These are phyloP conservation scores for Colletotrichum aenigma DNA, from an alignment of 2,329 filamentous ascomycete genomes.

Conservation along the genomic window DNA sequence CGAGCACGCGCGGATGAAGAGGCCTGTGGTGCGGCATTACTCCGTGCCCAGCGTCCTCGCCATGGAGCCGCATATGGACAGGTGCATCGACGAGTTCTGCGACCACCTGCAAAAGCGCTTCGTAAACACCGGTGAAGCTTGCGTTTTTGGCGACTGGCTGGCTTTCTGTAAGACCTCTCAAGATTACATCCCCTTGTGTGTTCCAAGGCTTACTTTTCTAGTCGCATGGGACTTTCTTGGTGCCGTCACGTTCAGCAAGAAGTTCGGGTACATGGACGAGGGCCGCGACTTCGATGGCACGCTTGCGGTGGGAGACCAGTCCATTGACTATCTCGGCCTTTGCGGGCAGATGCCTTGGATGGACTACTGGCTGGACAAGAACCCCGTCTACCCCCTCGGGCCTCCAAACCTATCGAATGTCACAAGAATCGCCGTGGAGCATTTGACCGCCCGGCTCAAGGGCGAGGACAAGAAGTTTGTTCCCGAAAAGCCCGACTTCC, in stretches of 20 bases:
- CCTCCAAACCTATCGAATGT: conserved; percentile 26
- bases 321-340: conserved; percentile 37
- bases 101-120: conserved; percentile 32
- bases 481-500: conserved; percentile 28
- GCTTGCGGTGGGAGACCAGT: conserved; percentile 29
- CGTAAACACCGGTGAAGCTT: conserved; percentile 21
- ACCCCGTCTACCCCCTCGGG: conserved; percentile 28
- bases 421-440: conserved; percentile 21
- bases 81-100: conserved; percentile 32
- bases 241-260: conserved; percentile 40
- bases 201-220: background rate
- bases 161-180: conserved; percentile 23
- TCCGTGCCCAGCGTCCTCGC: conserved; percentile 29
- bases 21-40: conserved; percentile 40
- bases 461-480: conserved; percentile 6
- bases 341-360: conserved; percentile 30
- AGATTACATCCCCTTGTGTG: background rate
- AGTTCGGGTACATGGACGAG: conserved; percentile 44
- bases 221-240: conserved; percentile 46
- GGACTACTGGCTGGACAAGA: conserved; percentile 32
- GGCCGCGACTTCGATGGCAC: conserved; percentile 40
- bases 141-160: conserved; percentile 28
- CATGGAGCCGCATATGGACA: conserved; percentile 35
- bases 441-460: conserved; percentile 18
- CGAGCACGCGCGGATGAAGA: conserved; percentile 37